These are phyloP conservation scores for Pichia sp. DNA, from an alignment of 1,139 yeast species.

Conservation along the genomic window DNA sequence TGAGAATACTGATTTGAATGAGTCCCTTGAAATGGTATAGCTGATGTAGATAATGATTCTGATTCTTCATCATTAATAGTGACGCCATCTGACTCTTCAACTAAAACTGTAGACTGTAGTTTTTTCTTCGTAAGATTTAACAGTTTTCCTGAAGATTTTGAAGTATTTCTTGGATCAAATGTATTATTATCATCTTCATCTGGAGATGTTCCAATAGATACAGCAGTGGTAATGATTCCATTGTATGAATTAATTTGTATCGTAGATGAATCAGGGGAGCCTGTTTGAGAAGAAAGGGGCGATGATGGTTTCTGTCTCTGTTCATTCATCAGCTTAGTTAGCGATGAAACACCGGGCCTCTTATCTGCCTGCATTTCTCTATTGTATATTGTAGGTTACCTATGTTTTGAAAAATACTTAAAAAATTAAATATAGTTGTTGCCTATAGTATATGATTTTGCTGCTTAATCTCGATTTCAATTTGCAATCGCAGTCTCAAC, in stretches of 20 bases:
- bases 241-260: conserved; percentile 17
- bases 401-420: no score
- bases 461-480: no score
- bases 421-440: no score
- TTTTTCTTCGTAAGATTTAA: background rate
- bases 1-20: background rate
- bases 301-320: conserved; percentile 18
- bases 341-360: conserved; percentile 23
- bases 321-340: conserved; percentile 29
- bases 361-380: background rate
- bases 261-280: conserved; percentile 11
- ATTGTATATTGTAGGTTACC: no score
- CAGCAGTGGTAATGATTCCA: conserved; percentile 28
- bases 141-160: background rate
- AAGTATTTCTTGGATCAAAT: conserved; percentile 16
- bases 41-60: background rate
- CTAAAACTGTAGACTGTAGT: conserved; percentile 4
- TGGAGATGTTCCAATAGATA: conserved; percentile 29
- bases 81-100: background rate
- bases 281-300: conserved; percentile 15
- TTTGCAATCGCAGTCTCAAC: no score
- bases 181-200: conserved; percentile 18
- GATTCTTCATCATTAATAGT: background rate
- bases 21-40: conserved; percentile 7
- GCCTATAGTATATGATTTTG: no score